A percentile compares a stretch with the other conserved stretches of the same genome.
Conservation (phyloP, 2,329 filamentous ascomycete genomes). For the Fusarium subglutinans region DNA sequence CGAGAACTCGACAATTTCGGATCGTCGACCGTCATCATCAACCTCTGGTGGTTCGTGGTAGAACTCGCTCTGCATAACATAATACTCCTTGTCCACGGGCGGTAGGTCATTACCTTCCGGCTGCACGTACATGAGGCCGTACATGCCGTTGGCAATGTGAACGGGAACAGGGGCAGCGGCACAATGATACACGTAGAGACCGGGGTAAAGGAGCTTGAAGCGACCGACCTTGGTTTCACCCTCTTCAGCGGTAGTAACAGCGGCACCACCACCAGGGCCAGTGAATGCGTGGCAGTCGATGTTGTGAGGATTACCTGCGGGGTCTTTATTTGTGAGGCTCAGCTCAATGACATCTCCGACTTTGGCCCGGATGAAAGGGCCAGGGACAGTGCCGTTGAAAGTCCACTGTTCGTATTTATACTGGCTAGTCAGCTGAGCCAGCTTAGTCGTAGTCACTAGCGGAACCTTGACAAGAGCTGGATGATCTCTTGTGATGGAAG, state of each 20-base stretch:
- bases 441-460: constrained; percentile 1
- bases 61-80: constrained; percentile 30
- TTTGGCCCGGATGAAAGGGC: constrained; percentile 15
- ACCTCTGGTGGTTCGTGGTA: constrained; percentile 24
- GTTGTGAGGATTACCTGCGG: constrained; percentile 8
- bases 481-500: not conserved
- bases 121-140: constrained; percentile 18
- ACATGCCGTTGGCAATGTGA: not conserved
- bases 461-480: not conserved
- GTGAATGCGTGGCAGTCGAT: constrained; percentile 25
- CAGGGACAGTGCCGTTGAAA: constrained; percentile 23
- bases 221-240: constrained; percentile 19
- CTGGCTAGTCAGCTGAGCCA: constrained; percentile 20
- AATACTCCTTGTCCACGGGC: constrained; percentile 20
- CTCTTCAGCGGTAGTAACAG: constrained; percentile 20
- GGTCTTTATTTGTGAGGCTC: constrained; percentile 11
- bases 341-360: constrained; percentile 20
- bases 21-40: constrained; percentile 15
- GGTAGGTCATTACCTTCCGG: constrained; percentile 7
- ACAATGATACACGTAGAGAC: constrained; percentile 18
- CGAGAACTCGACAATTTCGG: constrained; percentile 18
- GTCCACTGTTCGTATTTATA: constrained; percentile 28
- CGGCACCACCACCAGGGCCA: constrained; percentile 20
- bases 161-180: not conserved
- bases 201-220: constrained; percentile 22